These are phyloP conservation scores for Blechomonas ayalai DNA, from an alignment of 208 protist species.

Conservation along the genomic window DNA sequence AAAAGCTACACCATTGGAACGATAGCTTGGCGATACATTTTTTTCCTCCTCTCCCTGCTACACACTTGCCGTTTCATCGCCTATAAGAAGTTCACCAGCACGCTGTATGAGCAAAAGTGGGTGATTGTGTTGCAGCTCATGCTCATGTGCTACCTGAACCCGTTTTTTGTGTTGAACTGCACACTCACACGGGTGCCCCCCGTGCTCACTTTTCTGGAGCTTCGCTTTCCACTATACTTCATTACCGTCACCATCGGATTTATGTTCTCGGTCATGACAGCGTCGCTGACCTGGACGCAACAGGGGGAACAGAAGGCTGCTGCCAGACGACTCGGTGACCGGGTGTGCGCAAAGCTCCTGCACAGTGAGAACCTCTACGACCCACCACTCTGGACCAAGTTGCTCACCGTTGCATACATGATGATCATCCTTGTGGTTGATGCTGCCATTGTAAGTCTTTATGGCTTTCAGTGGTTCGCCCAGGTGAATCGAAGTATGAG, in stretches of 20 bases:
- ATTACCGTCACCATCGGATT: constrained; percentile 54
- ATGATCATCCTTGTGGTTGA: constrained; percentile 42
- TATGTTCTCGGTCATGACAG: constrained; percentile 82
- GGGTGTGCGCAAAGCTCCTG: constrained; percentile 1
- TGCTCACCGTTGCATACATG: constrained; percentile 29
- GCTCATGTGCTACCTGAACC: constrained; percentile 76
- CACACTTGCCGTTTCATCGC: constrained; percentile 62
- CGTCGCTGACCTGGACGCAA: constrained; percentile 56
- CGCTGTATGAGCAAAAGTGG: constrained; percentile 70
- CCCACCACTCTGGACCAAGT: constrained; percentile 74
- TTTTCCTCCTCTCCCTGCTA: constrained; percentile 47
- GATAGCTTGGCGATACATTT: constrained; percentile 60
- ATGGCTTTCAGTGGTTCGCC: constrained; percentile 9
- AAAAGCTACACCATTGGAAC: constrained; percentile 42
- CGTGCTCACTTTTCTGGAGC: constrained; percentile 70
- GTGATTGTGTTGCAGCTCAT: constrained; percentile 54
- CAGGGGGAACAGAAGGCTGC: not conserved
- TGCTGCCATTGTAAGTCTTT: constrained; percentile 24
- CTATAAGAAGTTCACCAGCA: constrained; percentile 53
- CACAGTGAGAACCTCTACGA: constrained; percentile 57
- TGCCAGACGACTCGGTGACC: constrained; percentile 2
- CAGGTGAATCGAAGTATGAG: constrained; percentile 4
- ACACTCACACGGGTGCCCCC: constrained; percentile 16
- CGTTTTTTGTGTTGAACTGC: constrained; percentile 44
- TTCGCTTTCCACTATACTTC: constrained; percentile 71